Base-by-base conservation (phyloP, 2,329 filamentous ascomycete species). In the Didymella glomerata region DNA sequence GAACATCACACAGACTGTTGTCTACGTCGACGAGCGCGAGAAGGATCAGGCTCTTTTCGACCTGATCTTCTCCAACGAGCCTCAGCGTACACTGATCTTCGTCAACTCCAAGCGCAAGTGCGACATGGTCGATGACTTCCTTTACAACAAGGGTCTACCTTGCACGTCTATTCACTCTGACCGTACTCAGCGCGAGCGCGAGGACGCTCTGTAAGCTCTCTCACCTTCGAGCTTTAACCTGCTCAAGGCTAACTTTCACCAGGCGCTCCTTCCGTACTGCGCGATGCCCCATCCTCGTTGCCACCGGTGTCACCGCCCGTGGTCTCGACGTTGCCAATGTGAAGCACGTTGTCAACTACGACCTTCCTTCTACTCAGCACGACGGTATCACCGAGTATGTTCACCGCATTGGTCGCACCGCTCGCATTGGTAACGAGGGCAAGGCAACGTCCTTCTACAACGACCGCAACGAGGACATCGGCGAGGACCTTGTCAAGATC, bases 341-440 rank as follows among this genome's bases (percentile, higher is more conserved):
- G 6, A 87, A 89, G 81, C 92, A 97, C 64, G 90, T 99, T 60
- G 89, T 99, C 83, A 98, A 99, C 79, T 98, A 88, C 68, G 93
- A 98, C 61, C 81, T 98, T 1, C 94, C 94, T 0, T 87, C 83
- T 5, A 79, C 83, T 42, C 81, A 87, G 0, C 85, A 94, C 67
- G 93, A 92, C n/a, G 94, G 93, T 2, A 96, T 97, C 55, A 88
- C 91, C 48, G 95, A 98, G 75, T 99, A 98, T 69, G 88, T 90
- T 25, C 95, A 99, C 73, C 92, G 95, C 13, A 98, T 98, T 73
- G 95, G 95, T 62, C 93, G 95, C 61, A 99, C 95, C 67, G 95
- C 91, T 54, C 92, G 95, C 52, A 97, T 97, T 72, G 95, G 95
- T 2, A 91, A 97, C 67, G 84, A 85, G 44, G 95, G 95, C 18